Base-by-base conservation (phyloP, 352 stramenopile genomes). In the Paralagenidium karlingii region DNA sequence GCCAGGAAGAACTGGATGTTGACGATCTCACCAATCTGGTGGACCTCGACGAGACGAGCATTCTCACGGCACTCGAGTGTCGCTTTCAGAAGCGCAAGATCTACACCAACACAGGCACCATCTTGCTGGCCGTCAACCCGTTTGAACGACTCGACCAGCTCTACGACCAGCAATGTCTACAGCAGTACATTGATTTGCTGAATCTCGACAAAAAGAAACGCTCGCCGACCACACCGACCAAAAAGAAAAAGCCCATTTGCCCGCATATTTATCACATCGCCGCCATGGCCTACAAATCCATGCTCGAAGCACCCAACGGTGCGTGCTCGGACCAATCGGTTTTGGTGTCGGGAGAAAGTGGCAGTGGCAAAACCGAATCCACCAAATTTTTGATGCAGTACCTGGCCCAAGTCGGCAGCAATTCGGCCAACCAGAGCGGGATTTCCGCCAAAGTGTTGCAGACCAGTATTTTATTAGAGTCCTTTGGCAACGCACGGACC, bases 341-440 rank as follows among this genome's bases (percentile, higher is more conserved):
- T 32, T 60, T 93, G 40, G 76, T 93, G 29, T 87, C 71, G 38
- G 80, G 80, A 39, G 80, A 93, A 45, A 88, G 73, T 26, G 80
- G 80, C 31, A 86, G 69, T 37, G 80, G 80, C 41, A 93, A 93
- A 53, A 93, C 80, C n/a, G 77, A 93, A 51, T 84, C 69, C 21
- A 93, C 80, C 46, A 93, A 93, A 57, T 88, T 88, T 47, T 54
- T 93, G 33, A 88, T 93, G 74, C 59, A 87, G 39, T 93, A 90
- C 45, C 53, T 93, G 24, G 75, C 74, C 11, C 73, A 87, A 40
- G 78, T 68, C 11, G 73, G 75, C 38, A 31, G 32, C 11, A 46
- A 49, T 24, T 36, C 26, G 22, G 51, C 8, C 45, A 58, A 21
- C 22, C 48, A 28, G 18, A 53, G 20, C 25, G 69, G 67, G 16